Percentiles rank a stretch among this genome's conserved stretches.
Conservation (phyloP, 1,284 basidiomycete species). For the Pseudozyma sp. region DNA sequence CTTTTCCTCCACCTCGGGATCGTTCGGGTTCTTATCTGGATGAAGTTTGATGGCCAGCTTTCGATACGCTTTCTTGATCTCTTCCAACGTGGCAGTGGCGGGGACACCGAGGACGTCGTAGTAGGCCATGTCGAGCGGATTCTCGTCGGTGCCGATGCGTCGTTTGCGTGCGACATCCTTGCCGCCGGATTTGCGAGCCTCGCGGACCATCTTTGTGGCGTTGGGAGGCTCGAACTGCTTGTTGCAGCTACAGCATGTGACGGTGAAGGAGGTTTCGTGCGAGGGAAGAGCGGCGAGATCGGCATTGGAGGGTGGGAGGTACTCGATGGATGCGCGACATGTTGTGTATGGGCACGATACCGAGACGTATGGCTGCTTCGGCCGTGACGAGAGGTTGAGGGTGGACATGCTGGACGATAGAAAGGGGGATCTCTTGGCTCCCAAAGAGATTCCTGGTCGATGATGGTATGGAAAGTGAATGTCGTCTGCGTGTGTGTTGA, state of each 20-base stretch:
- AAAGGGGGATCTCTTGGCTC: not conserved
- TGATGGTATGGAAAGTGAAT: not conserved
- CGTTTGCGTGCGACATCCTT: constrained; percentile 53
- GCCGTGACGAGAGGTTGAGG: constrained; percentile 54
- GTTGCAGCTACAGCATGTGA: constrained; percentile 61
- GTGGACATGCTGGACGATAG: constrained; percentile 28
- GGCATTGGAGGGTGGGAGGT: constrained; percentile 47
- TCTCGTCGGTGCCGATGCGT: constrained; percentile 67
- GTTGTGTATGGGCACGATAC: constrained; percentile 63
- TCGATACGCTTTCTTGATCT: constrained; percentile 96
- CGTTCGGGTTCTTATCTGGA: constrained; percentile 85
- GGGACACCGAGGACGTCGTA: constrained; percentile 79
- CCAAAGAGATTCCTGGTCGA: not conserved
- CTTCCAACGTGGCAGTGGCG: constrained; percentile 80
- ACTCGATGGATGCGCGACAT: constrained; percentile 64
- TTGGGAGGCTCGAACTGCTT: constrained; percentile 66
- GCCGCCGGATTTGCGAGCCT: constrained; percentile 50
- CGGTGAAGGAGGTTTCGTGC: constrained; percentile 62
- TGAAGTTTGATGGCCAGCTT: constrained; percentile 89
- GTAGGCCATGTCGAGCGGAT: constrained; percentile 66
- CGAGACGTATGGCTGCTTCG: constrained; percentile 58
- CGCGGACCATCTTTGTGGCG: constrained; percentile 58
- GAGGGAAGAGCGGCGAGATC: constrained; percentile 46
- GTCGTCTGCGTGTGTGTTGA: not conserved
- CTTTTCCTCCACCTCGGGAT: constrained; percentile 87